Evolutionary conservation across 2,329 filamentous ascomycete species (phyloP).

Genomic region (Epicoccum nigrum): DNA sequence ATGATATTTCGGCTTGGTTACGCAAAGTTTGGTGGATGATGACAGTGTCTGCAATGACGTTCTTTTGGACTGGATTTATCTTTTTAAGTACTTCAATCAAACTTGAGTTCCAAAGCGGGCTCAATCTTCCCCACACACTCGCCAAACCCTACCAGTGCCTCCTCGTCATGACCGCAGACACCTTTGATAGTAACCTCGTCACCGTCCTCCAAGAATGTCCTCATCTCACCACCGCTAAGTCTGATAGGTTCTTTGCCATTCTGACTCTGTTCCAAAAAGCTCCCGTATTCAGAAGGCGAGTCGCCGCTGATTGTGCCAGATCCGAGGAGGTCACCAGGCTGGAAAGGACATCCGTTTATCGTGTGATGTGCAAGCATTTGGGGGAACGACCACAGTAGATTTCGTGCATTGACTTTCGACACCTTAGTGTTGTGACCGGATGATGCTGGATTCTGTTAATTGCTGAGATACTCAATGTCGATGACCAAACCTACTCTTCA

Average conservation of each 20-base stretch:
- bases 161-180: slow-evolving; percentile 65
- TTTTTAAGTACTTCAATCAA: slow-evolving; percentile 14
- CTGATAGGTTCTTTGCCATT: slow-evolving; percentile 70
- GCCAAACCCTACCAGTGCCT: slow-evolving; percentile 76
- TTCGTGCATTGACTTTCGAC: slow-evolving; percentile 64
- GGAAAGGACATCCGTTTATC: slow-evolving; percentile 75
- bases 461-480: neutral
- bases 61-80: too few species aligned
- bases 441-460: slow-evolving; percentile 36
- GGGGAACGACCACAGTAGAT: slow-evolving; percentile 81
- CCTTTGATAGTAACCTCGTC: slow-evolving; percentile 73
- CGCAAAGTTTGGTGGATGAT: too few species aligned
- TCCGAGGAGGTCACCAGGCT: slow-evolving; percentile 75
- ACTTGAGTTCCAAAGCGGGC: slow-evolving; percentile 38
- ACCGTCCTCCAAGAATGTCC: slow-evolving; percentile 75
- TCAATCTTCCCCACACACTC: slow-evolving; percentile 70
- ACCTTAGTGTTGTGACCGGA: slow-evolving; percentile 64
- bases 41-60: too few species aligned
- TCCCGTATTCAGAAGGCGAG: slow-evolving; percentile 64
- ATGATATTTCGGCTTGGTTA: too few species aligned
- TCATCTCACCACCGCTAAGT: slow-evolving; percentile 68
- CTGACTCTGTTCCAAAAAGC: slow-evolving; percentile 73
- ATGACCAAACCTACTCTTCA: slow-evolving; percentile 53
- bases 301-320: slow-evolving; percentile 79
- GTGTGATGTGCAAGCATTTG: slow-evolving; percentile 85